Conservation (phyloP, 768 basidiomycete genomes). For the Lentinula sp. region DNA sequence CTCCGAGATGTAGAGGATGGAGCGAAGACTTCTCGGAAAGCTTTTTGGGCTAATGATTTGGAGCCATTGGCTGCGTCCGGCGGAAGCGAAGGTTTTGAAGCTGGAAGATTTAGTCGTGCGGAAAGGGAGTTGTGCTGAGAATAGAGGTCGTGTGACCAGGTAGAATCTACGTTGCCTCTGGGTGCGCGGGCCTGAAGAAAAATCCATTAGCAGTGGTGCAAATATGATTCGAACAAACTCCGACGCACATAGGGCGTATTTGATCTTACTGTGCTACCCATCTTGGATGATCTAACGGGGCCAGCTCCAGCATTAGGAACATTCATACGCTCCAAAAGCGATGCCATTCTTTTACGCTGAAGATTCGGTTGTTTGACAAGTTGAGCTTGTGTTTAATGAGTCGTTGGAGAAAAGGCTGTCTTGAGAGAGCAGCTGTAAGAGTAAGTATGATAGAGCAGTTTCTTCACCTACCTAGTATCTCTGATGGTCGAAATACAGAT, state of each 20-base stretch:
- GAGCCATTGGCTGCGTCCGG: slow-evolving; percentile 38
- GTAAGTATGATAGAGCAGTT: slow-evolving; percentile 6
- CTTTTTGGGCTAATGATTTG: slow-evolving; percentile 48
- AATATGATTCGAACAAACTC: slow-evolving; percentile 10
- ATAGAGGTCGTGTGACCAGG: slow-evolving; percentile 71
- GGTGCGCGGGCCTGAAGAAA: slow-evolving; percentile 51
- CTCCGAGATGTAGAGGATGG: slow-evolving; percentile 18
- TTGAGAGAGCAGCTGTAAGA: neutral
- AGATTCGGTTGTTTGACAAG: neutral
- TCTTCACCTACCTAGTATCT: neutral
- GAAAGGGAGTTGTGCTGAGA: slow-evolving; percentile 57
- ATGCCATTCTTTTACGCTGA: slow-evolving; percentile 32
- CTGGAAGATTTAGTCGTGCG: slow-evolving; percentile 43
- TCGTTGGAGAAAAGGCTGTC: neutral
- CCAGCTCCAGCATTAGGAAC: slow-evolving; percentile 29
- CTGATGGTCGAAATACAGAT: neutral
- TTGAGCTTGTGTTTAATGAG: neutral
- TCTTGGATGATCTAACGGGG: slow-evolving; percentile 38
- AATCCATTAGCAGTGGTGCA: neutral
- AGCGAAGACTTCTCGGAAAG: slow-evolving; percentile 53
- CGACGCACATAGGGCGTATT: slow-evolving; percentile 51
- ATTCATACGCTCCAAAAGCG: slow-evolving; percentile 56
- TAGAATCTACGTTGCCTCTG: slow-evolving; percentile 59
- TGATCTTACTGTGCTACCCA: slow-evolving; percentile 25
- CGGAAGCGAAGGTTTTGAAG: slow-evolving; percentile 25